Percentiles rank a stretch among this genome's conserved stretches.
Evolutionary conservation across 2,329 filamentous ascomycete genomes (phyloP).

Genomic region (Capronia epimyces): DNA sequence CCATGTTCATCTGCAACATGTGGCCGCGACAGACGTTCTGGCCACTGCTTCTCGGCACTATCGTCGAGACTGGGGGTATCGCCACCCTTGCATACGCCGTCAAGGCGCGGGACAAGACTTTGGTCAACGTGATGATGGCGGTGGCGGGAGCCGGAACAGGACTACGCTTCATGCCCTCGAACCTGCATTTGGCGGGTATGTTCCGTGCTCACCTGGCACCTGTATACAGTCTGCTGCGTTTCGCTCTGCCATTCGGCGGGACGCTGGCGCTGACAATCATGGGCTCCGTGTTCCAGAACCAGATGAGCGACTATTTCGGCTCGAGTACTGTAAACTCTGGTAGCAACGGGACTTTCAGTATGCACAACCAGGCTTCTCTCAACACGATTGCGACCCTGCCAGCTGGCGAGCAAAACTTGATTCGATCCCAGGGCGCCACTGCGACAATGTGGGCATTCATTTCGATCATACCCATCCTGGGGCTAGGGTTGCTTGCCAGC

Average conservation of each 20-base stretch:
- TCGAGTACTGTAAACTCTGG: slow-evolving; percentile 31
- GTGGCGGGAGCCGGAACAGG: slow-evolving; percentile 59
- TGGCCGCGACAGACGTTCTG: slow-evolving; percentile 59
- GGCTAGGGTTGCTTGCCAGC: slow-evolving; percentile 43
- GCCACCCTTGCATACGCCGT: slow-evolving; percentile 55
- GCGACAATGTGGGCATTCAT: slow-evolving; percentile 64
- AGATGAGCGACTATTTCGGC: slow-evolving; percentile 33
- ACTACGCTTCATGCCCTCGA: slow-evolving; percentile 59
- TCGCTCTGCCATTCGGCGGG: slow-evolving; percentile 59
- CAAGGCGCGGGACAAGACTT: slow-evolving; percentile 42
- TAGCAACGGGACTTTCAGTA: slow-evolving; percentile 24
- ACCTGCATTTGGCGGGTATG: slow-evolving; percentile 58
- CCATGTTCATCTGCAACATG: slow-evolving; percentile 56
- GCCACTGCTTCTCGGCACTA: slow-evolving; percentile 52
- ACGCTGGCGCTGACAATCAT: slow-evolving; percentile 62
- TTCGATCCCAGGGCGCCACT: slow-evolving; percentile 45
- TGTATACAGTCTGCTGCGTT: slow-evolving; percentile 56
- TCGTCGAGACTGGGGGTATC: slow-evolving; percentile 56
- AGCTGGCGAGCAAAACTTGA: slow-evolving; percentile 33
- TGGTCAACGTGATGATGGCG: slow-evolving; percentile 63
- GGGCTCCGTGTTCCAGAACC: slow-evolving; percentile 64
- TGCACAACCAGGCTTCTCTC: slow-evolving; percentile 37
- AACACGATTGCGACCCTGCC: slow-evolving; percentile 36
- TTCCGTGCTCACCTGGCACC: slow-evolving; percentile 55
- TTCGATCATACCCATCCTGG: slow-evolving; percentile 56